A percentile compares a stretch with the other conserved stretches of the same genome.
Conservation (phyloP, 2,329 filamentous ascomycete species). For the Xylariaceae sp. region DNA sequence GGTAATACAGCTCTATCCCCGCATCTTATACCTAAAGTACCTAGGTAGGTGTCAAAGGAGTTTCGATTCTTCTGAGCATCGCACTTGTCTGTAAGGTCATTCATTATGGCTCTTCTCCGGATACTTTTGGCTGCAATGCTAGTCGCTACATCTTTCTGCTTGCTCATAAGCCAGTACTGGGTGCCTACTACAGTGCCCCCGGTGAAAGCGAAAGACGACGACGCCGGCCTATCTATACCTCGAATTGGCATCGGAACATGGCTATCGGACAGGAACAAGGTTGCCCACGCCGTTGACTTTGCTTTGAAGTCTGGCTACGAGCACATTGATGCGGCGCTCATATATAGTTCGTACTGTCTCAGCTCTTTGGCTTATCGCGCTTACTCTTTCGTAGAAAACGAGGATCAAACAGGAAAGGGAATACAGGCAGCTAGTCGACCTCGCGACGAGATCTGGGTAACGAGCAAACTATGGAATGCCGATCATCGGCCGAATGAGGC, state of each 20-base stretch:
- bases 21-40: not conserved
- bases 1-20: not conserved
- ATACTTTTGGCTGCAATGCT: constrained; percentile 3
- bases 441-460: constrained; percentile 51
- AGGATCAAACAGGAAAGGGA: constrained; percentile 43
- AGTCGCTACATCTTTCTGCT: constrained; percentile 3
- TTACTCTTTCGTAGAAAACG: constrained; percentile 34
- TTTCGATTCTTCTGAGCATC: not conserved
- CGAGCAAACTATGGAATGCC: constrained; percentile 36
- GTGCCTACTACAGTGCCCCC: constrained; percentile 1
- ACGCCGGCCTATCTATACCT: constrained; percentile 22
- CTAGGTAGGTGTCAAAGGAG: no score
- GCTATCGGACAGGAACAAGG: constrained; percentile 27
- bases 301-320: constrained; percentile 27
- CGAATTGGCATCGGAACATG: constrained; percentile 29
- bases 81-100: not conserved
- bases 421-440: constrained; percentile 47
- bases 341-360: constrained; percentile 21
- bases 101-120: constrained; percentile 6
- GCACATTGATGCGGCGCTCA: constrained; percentile 28
- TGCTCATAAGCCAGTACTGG: constrained; percentile 1
- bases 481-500: constrained; percentile 33
- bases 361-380: not conserved
- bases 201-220: constrained; percentile 5
- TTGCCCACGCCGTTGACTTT: constrained; percentile 28